Percentiles rank a stretch among this genome's conserved stretches.
These are phyloP conservation scores for Mycena epipterygia DNA, from an alignment of 768 basidiomycete species.

Conservation along the genomic window DNA sequence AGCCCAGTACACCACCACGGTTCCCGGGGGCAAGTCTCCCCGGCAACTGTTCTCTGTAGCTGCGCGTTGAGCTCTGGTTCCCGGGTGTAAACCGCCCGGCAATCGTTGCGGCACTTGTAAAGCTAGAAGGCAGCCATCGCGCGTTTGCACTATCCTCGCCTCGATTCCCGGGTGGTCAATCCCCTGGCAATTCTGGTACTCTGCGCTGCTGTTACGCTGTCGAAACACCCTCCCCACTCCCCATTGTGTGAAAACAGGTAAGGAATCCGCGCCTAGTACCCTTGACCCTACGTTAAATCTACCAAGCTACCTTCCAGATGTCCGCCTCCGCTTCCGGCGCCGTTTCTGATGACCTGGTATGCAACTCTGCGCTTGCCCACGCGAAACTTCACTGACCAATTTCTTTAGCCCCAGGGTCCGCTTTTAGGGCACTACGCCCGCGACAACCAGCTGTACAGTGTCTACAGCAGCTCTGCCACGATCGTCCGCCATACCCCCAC, in stretches of 20 bases:
- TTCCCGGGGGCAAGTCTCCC: neutral
- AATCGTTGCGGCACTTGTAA: neutral
- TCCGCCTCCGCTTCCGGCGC: neutral
- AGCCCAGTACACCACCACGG: neutral
- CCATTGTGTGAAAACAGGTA: neutral
- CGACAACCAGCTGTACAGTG: neutral
- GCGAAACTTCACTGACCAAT: neutral
- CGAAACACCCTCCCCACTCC: neutral
- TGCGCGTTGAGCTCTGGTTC: neutral
- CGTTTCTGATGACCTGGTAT: neutral
- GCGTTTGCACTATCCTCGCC: neutral
- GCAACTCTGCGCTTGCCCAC: neutral
- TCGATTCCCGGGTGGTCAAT: conserved; percentile 1
- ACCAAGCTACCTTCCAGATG: neutral
- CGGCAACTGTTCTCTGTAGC: neutral
- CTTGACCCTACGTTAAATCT: neutral
- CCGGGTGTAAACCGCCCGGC: neutral
- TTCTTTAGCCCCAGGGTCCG: neutral
- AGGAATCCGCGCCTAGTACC: neutral
- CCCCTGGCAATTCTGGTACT: neutral
- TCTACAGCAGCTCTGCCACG: neutral
- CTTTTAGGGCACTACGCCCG: conserved; percentile 1
- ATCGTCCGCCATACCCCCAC: neutral
- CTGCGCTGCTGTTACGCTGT: neutral
- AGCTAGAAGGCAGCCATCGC: no score